Percentiles rank a stretch among this genome's conserved stretches.
Evolutionary conservation across 106 monocot genomes (phyloP).

Genomic region (Acorus calamus): DNA sequence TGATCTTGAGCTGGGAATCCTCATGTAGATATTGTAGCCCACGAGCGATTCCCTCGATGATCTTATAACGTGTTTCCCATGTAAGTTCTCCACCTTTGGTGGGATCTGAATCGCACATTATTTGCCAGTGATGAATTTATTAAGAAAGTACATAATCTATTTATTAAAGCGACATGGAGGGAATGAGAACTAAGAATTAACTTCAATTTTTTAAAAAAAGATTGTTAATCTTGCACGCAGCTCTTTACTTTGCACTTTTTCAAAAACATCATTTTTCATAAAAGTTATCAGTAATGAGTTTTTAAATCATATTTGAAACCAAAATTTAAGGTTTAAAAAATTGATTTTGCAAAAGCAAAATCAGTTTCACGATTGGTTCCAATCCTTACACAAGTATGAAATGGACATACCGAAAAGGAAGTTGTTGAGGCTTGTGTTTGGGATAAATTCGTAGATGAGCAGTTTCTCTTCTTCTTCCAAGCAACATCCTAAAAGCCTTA

Average conservation of each 20-base stretch:
- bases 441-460: slow-evolving; percentile 15
- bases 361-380: not conserved
- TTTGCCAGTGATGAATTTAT: not conserved
- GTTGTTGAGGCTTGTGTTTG: slow-evolving; percentile 9
- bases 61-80: slow-evolving; percentile 4
- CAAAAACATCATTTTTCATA: not conserved
- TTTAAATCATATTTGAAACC: not conserved
- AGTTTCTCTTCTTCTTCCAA: not conserved
- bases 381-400: no score
- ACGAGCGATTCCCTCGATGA: slow-evolving; percentile 11
- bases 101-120: slow-evolving; percentile 3
- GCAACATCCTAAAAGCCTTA: slow-evolving; percentile 14
- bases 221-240: no score
- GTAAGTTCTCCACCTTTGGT: not conserved
- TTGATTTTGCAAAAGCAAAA: not conserved
- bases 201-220: no score
- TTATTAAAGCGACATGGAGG: no score
- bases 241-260: not conserved
- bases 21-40: slow-evolving; percentile 15
- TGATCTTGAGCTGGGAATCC: slow-evolving; percentile 9
- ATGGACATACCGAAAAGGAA: slow-evolving; percentile 9
- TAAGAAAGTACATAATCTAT: not conserved
- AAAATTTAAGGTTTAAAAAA: not conserved
- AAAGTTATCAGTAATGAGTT: not conserved
- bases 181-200: no score